These are phyloP conservation scores for Penicillium sp. DNA, from an alignment of 2,329 filamentous ascomycete genomes.

Conservation along the genomic window DNA sequence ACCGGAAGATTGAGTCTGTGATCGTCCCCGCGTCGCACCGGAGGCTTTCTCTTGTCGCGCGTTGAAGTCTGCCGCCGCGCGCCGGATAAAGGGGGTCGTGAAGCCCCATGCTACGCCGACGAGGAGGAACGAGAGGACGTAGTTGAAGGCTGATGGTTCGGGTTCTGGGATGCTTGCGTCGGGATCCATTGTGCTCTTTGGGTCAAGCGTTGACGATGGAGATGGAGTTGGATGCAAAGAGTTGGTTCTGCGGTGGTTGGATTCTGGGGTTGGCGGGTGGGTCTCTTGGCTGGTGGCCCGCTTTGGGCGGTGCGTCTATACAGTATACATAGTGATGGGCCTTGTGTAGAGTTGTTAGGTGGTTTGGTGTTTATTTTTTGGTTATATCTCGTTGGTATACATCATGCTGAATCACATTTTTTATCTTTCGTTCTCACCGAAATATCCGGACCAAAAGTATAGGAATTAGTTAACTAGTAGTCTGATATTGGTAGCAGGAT, in stretches of 20 bases:
- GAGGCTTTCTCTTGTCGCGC: constrained; percentile 52
- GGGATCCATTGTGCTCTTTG: constrained; percentile 34
- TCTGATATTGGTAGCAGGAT: too few relatives aligned
- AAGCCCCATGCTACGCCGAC: constrained; percentile 93
- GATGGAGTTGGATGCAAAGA: background rate
- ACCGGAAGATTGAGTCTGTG: constrained; percentile 7
- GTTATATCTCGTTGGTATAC: too few relatives aligned
- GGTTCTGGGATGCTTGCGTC: constrained; percentile 31
- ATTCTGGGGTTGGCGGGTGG: background rate
- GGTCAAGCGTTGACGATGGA: background rate
- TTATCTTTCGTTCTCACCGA: too few relatives aligned
- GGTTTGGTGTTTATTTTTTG: too few relatives aligned
- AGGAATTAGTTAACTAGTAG: too few relatives aligned
- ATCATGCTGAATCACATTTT: too few relatives aligned
- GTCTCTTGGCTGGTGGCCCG: too few relatives aligned
- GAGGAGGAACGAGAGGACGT: constrained; percentile 84
- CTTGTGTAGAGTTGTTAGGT: too few relatives aligned
- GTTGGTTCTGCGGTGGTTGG: background rate
- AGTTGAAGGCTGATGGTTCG: constrained; percentile 65
- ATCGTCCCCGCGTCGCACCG: constrained; percentile 10
- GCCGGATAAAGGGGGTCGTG: constrained; percentile 89
- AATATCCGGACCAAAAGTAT: too few relatives aligned
- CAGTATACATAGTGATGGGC: too few relatives aligned
- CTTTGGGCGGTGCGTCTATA: too few relatives aligned
- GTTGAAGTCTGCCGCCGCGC: constrained; percentile 76